These are phyloP conservation scores for Leccinum aurantiacum DNA, from an alignment of 768 basidiomycete species.

Conservation along the genomic window DNA sequence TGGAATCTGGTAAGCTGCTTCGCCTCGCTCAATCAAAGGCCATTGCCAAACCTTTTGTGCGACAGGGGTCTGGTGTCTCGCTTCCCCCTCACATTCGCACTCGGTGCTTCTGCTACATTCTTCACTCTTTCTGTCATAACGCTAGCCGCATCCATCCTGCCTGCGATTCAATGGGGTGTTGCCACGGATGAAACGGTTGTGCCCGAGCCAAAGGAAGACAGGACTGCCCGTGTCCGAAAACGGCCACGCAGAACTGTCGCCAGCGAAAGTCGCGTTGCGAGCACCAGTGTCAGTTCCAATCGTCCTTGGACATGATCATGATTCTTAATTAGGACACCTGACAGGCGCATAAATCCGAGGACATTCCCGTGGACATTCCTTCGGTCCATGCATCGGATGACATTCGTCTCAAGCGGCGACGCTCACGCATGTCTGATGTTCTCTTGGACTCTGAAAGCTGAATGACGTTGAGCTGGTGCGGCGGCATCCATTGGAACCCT, in stretches of 20 bases:
- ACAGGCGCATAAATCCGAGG: constrained; percentile 30
- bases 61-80: constrained; percentile 66
- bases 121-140: constrained; percentile 46
- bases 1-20: constrained; percentile 62
- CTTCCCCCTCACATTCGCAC: constrained; percentile 59
- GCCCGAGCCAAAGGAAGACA: constrained; percentile 21
- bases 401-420: constrained; percentile 44
- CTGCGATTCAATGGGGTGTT: constrained; percentile 37
- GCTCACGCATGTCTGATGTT: constrained; percentile 40
- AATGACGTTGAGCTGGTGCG: constrained; percentile 8
- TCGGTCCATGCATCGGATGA: constrained; percentile 29
- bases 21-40: not conserved
- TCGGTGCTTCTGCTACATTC: constrained; percentile 47
- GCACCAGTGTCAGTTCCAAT: constrained; percentile 22
- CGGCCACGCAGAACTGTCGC: constrained; percentile 26
- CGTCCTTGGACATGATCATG: not conserved
- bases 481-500: constrained; percentile 3
- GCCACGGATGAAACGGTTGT: constrained; percentile 16
- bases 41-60: constrained; percentile 3
- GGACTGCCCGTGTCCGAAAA: constrained; percentile 26
- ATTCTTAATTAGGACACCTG: constrained; percentile 14
- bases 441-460: constrained; percentile 32
- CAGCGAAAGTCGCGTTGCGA: constrained; percentile 22
- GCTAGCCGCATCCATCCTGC: constrained; percentile 52
- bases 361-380: constrained; percentile 31